Base-by-base conservation (phyloP, 169 alveolate species). In the Babesia bovis region DNA sequence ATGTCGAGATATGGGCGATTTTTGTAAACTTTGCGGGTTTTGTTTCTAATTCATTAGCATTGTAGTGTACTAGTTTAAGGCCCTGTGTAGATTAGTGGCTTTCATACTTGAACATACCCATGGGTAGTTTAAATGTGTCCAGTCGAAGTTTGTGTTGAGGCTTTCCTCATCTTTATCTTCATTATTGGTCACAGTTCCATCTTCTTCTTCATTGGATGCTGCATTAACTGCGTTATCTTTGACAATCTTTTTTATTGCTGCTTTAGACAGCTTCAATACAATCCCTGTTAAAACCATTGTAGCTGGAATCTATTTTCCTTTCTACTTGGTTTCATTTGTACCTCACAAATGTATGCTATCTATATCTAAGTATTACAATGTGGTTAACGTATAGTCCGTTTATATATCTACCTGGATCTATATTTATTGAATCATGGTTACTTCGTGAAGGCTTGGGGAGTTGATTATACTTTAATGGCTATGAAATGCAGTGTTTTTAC, bases 101-200 rank as follows among this genome's bases (percentile, higher is more conserved):
- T 23, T 7, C 17, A 19, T 35, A 4, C 3, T 4, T 38, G 12
- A 17, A 65, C 59, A 21, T 0, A 73, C 84, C 67, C 50, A 45
- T 4, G 84, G 84, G 63, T 61, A 73, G 55, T 73, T 73, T 2
- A 50, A 70, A 45, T 47, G 71, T 6, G 38, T 17, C 84, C 77
- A 65, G 6, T 65, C 56, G 15, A 59, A 49, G 17, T 52, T 10
- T 5, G 15, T 9, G 58, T 17, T 26, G 25, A 32, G 12, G 12
- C 40, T 33, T 19, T 10, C 78, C 5, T 38, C 73, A 32, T 15
- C 61, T 38, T 38, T 38, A 3, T 35, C 65, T 35, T 23, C 79
- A 17, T 33, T 30, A 7, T 56, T 38, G 13, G 51, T 72, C n/a
- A 2, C 17, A 0, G 42, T 36, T 15, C 5, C 21, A 4, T 0